A percentile compares a stretch with the other conserved stretches of the same genome.
Evolutionary conservation across 345 rosid species (phyloP).

Genomic region (Citrus sinensis): DNA sequence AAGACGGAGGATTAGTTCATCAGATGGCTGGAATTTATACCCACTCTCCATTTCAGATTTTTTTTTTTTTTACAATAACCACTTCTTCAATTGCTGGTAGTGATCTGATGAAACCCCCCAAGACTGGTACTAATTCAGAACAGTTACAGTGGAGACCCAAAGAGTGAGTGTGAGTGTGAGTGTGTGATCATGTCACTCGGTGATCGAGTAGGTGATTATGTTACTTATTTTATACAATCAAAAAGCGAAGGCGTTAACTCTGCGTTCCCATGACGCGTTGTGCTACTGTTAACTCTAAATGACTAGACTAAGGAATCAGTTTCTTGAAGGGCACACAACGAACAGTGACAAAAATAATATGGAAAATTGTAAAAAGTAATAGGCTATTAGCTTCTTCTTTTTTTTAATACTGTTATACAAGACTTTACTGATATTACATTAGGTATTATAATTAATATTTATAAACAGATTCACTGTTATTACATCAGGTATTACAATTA

Average conservation of each 20-base stretch:
- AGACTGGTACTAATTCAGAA: background rate
- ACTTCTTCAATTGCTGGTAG: background rate
- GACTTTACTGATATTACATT: no score
- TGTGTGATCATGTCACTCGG: background rate
- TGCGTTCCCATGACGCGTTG: background rate
- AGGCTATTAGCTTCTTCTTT: background rate
- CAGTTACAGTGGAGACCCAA: background rate
- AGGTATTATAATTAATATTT: no score
- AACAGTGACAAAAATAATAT: background rate
- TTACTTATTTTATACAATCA: background rate
- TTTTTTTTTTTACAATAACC: background rate
- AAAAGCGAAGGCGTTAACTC: background rate
- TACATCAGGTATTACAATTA: no score
- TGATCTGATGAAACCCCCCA: conserved; percentile 11
- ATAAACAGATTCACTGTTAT: no score
- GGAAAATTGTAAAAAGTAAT: no score
- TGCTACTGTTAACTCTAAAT: background rate
- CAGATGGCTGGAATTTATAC: conserved; percentile 24
- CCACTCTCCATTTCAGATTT: background rate
- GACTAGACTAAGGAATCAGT: background rate
- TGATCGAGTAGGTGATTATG: background rate
- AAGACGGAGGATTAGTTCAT: conserved; percentile 13
- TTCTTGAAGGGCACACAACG: background rate
- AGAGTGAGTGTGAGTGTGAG: no score
- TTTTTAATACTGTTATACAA: no score